Evolutionary conservation across 2,329 filamentous ascomycete genomes (phyloP), one percentile per base, ranked within the genome.

Genomic region (Parastagonospora nodorum): DNA sequence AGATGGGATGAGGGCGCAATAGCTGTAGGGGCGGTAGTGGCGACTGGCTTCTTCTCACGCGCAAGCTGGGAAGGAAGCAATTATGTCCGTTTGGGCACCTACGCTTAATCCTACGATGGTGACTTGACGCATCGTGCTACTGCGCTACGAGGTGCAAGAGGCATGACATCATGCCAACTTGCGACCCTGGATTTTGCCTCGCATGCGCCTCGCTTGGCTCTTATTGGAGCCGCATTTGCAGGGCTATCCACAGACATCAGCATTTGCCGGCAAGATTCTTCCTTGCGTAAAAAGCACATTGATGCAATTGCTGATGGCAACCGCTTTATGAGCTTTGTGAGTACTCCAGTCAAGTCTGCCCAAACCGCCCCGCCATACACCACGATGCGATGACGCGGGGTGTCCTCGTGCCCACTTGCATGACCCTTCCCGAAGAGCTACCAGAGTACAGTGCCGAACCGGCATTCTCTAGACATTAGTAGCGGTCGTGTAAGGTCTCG

Each of bases 381-480:
- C 27, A 39, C 5, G 19, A 39, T 39, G 37, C 5, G 19, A 39
- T 39, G 37, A 39, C 11, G 37, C 37, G 16, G 16, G 19, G 12
- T 59, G 51, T 30, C 49, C 64, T 53, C 53, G 56, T 66, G 52
- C 42, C 55, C 57, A 57, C 44, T 48, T 48, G 54, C 57, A 55
- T 56, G 43, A 6, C 39, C 49, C 38, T 39, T 37, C 12, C 11
- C 14, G 35, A 8, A 16, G 4, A 37, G 35, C 14, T 37, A 14
- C 35, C n/a, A 37, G 14, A 12, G 19, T 24, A 31, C 10, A 14
- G 12, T 30, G 24, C 35, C 5, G 31, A 47, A 24, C 19, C 19
- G 19, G 30, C 30, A 3, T 8, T 32, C 8, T 7, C 37, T 19
- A n/a, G 37, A 19, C 16, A 11, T 19, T 12, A 16, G 37, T 38